Evolutionary conservation across 306 rosid genomes (phyloP).

Genomic region (Begonia fuchsioides): DNA sequence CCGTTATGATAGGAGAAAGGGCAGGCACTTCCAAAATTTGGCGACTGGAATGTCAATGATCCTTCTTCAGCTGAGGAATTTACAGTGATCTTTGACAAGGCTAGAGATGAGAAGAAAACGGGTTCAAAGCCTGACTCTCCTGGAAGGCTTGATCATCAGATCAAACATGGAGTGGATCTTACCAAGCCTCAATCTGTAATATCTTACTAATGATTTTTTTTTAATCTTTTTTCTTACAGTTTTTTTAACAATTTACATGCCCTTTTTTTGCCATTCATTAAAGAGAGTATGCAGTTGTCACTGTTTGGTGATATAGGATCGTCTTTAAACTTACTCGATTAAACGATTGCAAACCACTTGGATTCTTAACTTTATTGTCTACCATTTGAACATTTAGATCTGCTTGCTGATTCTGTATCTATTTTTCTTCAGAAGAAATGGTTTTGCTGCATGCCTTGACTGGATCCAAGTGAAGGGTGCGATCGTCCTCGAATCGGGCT

Average conservation of each 20-base stretch:
- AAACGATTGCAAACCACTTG: too few relatives aligned
- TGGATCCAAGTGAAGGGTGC: conserved; percentile 19
- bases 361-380: too few relatives aligned
- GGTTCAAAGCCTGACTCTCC: conserved; percentile 96
- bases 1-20: conserved; percentile 68
- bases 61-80: conserved; percentile 99
- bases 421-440: conserved; percentile 74
- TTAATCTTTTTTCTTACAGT: neutral
- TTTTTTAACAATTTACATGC: too few relatives aligned
- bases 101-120: conserved; percentile 92
- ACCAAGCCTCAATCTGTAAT: conserved; percentile 70
- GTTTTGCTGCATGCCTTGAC: conserved; percentile 93
- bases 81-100: conserved; percentile 95
- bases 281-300: too few relatives aligned
- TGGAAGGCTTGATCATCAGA: conserved; percentile 50
- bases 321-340: too few relatives aligned
- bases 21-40: conserved; percentile 88
- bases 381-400: too few relatives aligned
- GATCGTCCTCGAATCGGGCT: conserved; percentile 38
- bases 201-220: conserved; percentile 10
- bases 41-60: conserved; percentile 99
- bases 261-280: too few relatives aligned
- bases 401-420: neutral
- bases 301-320: too few relatives aligned
- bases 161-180: conserved; percentile 44